Evolutionary conservation across 164 flowering plant species (phyloP).

Genomic region (Piper betle): DNA sequence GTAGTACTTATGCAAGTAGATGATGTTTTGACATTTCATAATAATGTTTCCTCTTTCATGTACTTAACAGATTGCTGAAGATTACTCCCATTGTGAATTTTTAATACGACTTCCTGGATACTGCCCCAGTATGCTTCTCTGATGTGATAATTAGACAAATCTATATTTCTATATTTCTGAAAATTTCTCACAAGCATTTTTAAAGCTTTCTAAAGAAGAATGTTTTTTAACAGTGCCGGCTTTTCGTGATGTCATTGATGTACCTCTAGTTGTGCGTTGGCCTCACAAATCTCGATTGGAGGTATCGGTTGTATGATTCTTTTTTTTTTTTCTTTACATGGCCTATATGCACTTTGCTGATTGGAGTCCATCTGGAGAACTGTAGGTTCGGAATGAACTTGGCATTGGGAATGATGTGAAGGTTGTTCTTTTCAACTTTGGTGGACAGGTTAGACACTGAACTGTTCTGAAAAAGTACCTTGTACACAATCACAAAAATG

Average conservation of each 20-base stretch:
- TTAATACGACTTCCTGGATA: slow-evolving; percentile 97
- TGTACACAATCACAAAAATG: no score
- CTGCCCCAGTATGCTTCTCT: slow-evolving; percentile 73
- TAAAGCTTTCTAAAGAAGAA: not conserved
- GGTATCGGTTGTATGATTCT: slow-evolving; percentile 21
- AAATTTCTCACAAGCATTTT: not conserved
- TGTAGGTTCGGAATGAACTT: slow-evolving; percentile 73
- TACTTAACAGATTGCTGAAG: slow-evolving; percentile 77
- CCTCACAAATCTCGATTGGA: slow-evolving; percentile 66
- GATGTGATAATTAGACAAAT: not conserved
- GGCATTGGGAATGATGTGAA: slow-evolving; percentile 73
- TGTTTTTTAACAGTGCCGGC: slow-evolving; percentile 69
- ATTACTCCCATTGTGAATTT: slow-evolving; percentile 90
- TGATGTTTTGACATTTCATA: no score
- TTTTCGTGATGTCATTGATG: slow-evolving; percentile 90
- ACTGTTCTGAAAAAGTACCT: no score
- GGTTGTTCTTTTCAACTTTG: slow-evolving; percentile 82
- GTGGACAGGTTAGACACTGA: slow-evolving; percentile 62
- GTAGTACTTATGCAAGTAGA: no score
- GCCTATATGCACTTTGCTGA: not conserved
- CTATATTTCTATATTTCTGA: no score
- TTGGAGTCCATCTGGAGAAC: not conserved
- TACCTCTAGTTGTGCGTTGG: slow-evolving; percentile 90
- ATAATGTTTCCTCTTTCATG: no score
- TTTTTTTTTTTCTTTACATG: not conserved